Conservation (phyloP, 176 grass and related monocot genomes). For the Oryza meyeriana region DNA sequence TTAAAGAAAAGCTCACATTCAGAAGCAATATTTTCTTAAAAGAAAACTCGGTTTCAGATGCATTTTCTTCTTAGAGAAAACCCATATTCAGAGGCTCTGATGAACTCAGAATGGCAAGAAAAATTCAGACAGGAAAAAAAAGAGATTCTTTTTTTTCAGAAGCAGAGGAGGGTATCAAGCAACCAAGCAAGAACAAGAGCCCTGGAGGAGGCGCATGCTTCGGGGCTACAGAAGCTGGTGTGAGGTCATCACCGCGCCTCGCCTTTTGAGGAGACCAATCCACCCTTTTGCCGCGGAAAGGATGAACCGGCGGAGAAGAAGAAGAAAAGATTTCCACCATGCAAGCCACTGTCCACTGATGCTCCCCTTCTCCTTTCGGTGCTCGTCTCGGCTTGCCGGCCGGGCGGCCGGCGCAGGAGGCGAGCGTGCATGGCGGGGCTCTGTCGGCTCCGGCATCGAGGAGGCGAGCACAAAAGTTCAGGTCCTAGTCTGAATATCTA, state of each 20-base stretch:
- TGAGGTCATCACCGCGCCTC: conserved; percentile 25
- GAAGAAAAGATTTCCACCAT: neutral
- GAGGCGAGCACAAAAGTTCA: neutral
- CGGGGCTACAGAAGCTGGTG: conserved; percentile 30
- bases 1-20: neutral
- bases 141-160: neutral
- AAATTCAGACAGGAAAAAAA: neutral
- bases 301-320: neutral
- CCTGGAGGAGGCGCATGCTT: conserved; percentile 36
- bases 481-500: neutral
- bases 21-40: neutral
- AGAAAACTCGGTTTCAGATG: too few species aligned
- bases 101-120: neutral
- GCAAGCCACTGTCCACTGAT: neutral
- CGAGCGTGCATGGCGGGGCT: conserved; percentile 30
- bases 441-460: conserved; percentile 22
- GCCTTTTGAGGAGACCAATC: conserved; percentile 32
- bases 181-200: conserved; percentile 20
- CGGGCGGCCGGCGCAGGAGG: conserved; percentile 10
- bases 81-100: too few species aligned
- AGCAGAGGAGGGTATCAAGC: too few species aligned
- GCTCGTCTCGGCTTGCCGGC: neutral
- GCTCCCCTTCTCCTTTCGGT: conserved; percentile 28
- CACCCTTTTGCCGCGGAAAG: conserved; percentile 6
- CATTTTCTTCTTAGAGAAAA: too few species aligned